Percentiles rank a stretch among this genome's conserved stretches.
phyloP scores from a whole-genome alignment of 2,329 filamentous ascomycete species.

The Tolypocladium tundrense region DNA sequence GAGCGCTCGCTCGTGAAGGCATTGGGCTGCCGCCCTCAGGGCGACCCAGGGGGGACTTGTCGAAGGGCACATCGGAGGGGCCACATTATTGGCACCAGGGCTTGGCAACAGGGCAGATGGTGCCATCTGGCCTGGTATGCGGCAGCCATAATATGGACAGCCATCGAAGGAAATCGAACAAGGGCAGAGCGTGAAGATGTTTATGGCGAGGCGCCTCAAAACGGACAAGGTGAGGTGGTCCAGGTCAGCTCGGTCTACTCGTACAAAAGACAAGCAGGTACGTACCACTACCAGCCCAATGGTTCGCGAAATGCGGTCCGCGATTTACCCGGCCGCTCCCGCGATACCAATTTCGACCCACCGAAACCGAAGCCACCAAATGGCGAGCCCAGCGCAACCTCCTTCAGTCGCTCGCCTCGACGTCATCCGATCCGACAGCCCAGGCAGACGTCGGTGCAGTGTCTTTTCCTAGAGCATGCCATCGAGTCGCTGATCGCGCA shows the following conservation, averaged over 20 bases:
- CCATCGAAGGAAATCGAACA: background rate
- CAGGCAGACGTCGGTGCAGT: background rate
- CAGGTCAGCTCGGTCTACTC: no score
- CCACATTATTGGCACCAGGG: background rate
- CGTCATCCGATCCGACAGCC: background rate
- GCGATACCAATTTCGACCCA: constrained; percentile 5
- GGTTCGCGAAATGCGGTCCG: constrained; percentile 8
- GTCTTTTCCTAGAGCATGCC: background rate
- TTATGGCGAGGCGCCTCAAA: background rate
- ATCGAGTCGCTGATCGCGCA: background rate
- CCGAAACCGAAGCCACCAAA: background rate
- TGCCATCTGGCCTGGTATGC: background rate
- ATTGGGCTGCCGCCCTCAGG: background rate
- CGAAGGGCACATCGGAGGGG: background rate
- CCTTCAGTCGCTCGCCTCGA: background rate
- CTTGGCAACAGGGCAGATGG: background rate
- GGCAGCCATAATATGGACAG: background rate
- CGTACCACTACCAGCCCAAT: background rate
- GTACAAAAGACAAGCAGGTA: background rate
- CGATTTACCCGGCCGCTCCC: constrained; percentile 12
- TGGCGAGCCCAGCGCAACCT: background rate
- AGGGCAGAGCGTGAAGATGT: background rate
- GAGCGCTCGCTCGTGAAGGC: background rate
- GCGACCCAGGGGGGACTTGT: background rate
- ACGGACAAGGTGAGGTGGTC: background rate